These are phyloP conservation scores for Serendipita vermifera DNA, from an alignment of 768 basidiomycete species.

Conservation along the genomic window DNA sequence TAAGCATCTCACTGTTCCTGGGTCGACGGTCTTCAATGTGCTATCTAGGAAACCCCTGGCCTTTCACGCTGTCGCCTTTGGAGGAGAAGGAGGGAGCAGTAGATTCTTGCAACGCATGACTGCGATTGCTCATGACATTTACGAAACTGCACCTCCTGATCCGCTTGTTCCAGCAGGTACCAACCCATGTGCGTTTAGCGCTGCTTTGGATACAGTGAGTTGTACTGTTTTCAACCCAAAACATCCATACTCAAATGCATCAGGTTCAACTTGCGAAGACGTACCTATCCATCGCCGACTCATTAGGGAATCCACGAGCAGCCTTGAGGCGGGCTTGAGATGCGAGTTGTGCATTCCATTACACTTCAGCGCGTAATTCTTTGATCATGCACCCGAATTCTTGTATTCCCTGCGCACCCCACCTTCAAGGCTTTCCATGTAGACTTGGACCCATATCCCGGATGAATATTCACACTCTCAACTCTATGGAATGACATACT, in stretches of 20 bases:
- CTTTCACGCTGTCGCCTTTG: slow-evolving; percentile 47
- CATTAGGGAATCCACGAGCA: slow-evolving; percentile 41
- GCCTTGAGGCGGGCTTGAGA: neutral
- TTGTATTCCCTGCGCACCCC: no score
- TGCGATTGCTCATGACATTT: slow-evolving; percentile 35
- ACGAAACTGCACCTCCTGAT: slow-evolving; percentile 33
- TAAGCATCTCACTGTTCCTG: slow-evolving; percentile 16
- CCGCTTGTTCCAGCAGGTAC: slow-evolving; percentile 23
- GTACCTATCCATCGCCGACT: slow-evolving; percentile 46
- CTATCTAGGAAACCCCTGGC: slow-evolving; percentile 39
- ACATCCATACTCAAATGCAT: neutral
- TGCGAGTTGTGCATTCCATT: no score
- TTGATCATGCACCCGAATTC: no score
- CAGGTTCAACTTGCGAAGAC: slow-evolving; percentile 45
- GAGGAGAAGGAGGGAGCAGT: slow-evolving; percentile 20
- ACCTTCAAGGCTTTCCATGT: no score
- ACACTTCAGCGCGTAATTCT: no score
- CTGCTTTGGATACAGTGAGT: slow-evolving; percentile 39
- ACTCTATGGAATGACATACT: no score
- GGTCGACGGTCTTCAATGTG: neutral
- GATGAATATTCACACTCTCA: no score
- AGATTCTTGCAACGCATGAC: slow-evolving; percentile 36
- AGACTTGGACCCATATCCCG: no score
- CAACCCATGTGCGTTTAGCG: slow-evolving; percentile 34
- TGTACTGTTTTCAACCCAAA: neutral